Evolutionary conservation across 768 basidiomycete species (phyloP), one percentile per base, ranked within the genome.

Genomic region (Omphalotus guepiniiformis): DNA sequence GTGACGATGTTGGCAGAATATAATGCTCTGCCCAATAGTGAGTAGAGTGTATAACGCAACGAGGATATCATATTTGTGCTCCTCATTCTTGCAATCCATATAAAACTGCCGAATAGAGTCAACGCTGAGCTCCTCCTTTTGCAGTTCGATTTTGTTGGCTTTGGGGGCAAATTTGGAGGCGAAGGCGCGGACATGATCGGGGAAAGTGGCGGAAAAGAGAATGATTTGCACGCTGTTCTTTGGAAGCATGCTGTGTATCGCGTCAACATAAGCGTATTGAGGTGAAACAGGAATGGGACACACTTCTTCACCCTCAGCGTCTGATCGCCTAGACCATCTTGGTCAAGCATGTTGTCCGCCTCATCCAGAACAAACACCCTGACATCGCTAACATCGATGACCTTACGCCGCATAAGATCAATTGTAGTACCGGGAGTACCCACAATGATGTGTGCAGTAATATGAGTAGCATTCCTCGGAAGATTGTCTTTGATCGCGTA

Each of bases 331-430:
- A 98, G 70, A 16, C 90, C 88, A 63, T 93, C 91, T 59, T 92
- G 83, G 61, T 94, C 93, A 56, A 99, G 73, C 95, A 98, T 98
- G 67, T 97, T 96, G 67, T 99, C 96, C 30, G 96, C 96, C 68
- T 99, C 96, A 60, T 99, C 96, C 6, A 98, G 74, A 3, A 98
- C 95, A 48, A 98, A 92, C 3, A 95, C 89, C 60, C 90, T 91
- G 63, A 99, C 78, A 25, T 83, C 73, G 39, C 75, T 78, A 13
- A 85, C 71, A 59, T 98, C 90, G 49, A 98, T 76, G 36, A 92
- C 84, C 54, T 70, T 84, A 58, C 78, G 75, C 55, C 82, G 71
- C 58, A 97, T 80, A 59, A 96, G 77, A 65, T 95, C 92, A 32
- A 81, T 75, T 80, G 96, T 85, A 18, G 95, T 98, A 13, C 96